These are phyloP conservation scores for Magnusiomyces suaveolens DNA, from an alignment of 1,139 yeast genomes.

Conservation along the genomic window DNA sequence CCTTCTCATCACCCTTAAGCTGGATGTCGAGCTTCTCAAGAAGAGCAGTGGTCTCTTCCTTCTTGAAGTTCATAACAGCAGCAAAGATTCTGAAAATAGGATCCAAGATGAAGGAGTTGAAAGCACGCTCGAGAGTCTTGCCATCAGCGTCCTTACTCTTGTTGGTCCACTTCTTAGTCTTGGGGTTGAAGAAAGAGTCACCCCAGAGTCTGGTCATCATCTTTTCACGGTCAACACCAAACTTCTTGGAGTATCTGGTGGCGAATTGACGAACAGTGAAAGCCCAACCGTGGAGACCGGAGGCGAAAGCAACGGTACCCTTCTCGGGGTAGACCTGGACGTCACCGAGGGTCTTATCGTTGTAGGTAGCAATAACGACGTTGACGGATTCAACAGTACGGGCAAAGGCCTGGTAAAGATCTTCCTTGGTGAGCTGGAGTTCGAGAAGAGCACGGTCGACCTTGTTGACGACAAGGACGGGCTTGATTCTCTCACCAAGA, in stretches of 20 bases:
- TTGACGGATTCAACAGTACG: constrained; percentile 99
- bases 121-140: constrained; percentile 94
- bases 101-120: constrained; percentile 98
- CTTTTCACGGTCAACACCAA: constrained; percentile 96
- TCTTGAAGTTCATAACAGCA: constrained; percentile 94
- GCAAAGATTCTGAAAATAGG: constrained; percentile 96
- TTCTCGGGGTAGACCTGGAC: constrained; percentile 97
- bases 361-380: constrained; percentile 94
- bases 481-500: constrained; percentile 98
- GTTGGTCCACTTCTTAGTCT: constrained; percentile 99
- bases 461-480: constrained; percentile 96
- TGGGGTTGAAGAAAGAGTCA: constrained; percentile 99
- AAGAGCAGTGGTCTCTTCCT: constrained; percentile 85
- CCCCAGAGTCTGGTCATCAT: constrained; percentile 99
- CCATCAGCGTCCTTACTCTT: constrained; percentile 95
- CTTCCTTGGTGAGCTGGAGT: constrained; percentile 94
- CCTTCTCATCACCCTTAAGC: constrained; percentile 92
- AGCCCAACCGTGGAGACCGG: constrained; percentile 99
- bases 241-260: constrained; percentile 95
- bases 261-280: constrained; percentile 99
- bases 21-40: constrained; percentile 85
- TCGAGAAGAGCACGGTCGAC: constrained; percentile 99
- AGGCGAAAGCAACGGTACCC: constrained; percentile 99
- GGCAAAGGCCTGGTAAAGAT: constrained; percentile 93
- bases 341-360: constrained; percentile 87